phyloP scores from a whole-genome alignment of 176 grass and related monocot genomes.

The Eleusine indica region DNA sequence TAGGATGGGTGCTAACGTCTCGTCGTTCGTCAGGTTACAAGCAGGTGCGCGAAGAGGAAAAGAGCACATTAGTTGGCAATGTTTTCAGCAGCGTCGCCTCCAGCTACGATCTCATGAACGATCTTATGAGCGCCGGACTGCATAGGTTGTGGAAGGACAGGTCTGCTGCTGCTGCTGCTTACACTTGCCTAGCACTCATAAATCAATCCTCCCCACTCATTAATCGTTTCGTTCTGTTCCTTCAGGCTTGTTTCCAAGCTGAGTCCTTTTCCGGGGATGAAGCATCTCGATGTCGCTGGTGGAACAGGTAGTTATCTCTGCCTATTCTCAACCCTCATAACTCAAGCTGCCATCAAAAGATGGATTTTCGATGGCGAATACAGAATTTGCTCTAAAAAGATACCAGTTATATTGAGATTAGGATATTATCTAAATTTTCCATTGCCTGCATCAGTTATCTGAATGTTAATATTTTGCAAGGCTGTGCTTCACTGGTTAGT shows the following conservation, averaged over 20 bases:
- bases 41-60: conserved; percentile 79
- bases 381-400: not conserved
- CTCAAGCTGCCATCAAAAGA: not conserved
- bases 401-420: not conserved
- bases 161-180: conserved; percentile 38
- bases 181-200: not conserved
- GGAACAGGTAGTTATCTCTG: conserved; percentile 62
- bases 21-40: conserved; percentile 60
- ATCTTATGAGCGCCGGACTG: conserved; percentile 84
- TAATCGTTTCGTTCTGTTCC: not conserved
- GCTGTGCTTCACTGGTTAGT: not conserved
- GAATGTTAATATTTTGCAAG: not conserved
- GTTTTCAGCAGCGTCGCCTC: conserved; percentile 91
- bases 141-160: conserved; percentile 95
- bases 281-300: conserved; percentile 93
- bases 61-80: conserved; percentile 85
- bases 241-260: conserved; percentile 74
- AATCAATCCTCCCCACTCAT: not conserved
- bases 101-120: conserved; percentile 95
- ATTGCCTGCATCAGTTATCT: not conserved
- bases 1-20: not conserved
- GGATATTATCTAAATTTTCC: not conserved
- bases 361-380: too few relatives aligned
- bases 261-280: conserved; percentile 91
- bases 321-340: not conserved